Evolutionary conservation across 2,329 filamentous ascomycete genomes (phyloP).

Genomic region (Knoxdaviesia capensis): DNA sequence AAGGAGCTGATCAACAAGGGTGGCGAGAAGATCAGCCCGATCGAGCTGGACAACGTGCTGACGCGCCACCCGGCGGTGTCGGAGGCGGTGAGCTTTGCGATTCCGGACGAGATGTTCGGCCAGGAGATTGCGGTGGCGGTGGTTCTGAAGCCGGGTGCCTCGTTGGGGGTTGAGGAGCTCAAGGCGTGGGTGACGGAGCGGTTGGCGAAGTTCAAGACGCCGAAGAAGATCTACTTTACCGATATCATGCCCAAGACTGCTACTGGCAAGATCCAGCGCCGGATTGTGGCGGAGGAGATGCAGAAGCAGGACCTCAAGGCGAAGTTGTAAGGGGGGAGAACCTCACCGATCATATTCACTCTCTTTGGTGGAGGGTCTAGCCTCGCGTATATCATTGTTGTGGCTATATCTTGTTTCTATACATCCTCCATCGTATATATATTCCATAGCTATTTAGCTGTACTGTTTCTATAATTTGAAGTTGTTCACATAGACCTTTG

Average conservation of each 20-base stretch:
- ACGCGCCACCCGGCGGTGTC: constrained; percentile 51
- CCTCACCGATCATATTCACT: background rate
- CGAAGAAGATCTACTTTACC: constrained; percentile 71
- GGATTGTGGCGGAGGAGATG: constrained; percentile 76
- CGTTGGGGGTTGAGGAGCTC: constrained; percentile 36
- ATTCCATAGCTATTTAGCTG: too few relatives aligned
- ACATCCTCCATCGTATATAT: too few relatives aligned
- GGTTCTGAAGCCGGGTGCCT: constrained; percentile 46
- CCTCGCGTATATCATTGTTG: too few relatives aligned
- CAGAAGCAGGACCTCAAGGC: constrained; percentile 44
- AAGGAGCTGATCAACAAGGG: constrained; percentile 88
- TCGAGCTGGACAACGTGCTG: constrained; percentile 70
- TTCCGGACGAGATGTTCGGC: constrained; percentile 65
- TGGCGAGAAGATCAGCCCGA: constrained; percentile 76
- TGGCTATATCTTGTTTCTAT: background rate
- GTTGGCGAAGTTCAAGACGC: constrained; percentile 68
- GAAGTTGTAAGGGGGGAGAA: constrained; percentile 23
- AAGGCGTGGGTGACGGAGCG: constrained; percentile 48
- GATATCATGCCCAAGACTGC: constrained; percentile 77
- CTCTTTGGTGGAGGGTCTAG: constrained; percentile 4
- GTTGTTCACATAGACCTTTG: too few relatives aligned
- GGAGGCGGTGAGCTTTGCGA: constrained; percentile 68
- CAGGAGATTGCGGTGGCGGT: constrained; percentile 65
- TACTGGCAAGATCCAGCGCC: constrained; percentile 74
- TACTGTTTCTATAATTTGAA: too few relatives aligned